These are phyloP conservation scores for Ophiostoma ulmi DNA, from an alignment of 2,329 filamentous ascomycete species.

Conservation along the genomic window DNA sequence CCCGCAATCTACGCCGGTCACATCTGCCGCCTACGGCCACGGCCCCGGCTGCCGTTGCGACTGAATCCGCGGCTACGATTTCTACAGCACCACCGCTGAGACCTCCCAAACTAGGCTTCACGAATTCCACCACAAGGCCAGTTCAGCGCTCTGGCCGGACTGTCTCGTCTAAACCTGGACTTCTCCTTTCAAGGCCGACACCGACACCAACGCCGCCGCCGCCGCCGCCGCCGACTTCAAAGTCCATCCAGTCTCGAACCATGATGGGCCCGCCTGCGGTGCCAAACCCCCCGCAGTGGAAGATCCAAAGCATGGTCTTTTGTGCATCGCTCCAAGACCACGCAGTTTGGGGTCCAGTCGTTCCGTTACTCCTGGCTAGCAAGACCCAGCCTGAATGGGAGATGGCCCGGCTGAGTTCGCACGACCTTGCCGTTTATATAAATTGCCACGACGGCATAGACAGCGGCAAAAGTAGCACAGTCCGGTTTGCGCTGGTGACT, in stretches of 20 bases:
- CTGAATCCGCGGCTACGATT: not conserved
- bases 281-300: not conserved
- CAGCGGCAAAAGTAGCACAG: conserved; percentile 28
- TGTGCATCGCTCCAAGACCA: conserved; percentile 39
- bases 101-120: not conserved
- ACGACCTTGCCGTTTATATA: conserved; percentile 44
- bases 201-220: not conserved
- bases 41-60: not conserved
- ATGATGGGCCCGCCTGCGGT: not conserved
- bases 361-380: conserved; percentile 33
- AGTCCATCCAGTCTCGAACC: not conserved
- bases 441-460: no score
- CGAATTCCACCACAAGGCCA: not conserved
- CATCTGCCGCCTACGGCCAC: not conserved
- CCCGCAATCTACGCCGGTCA: not conserved
- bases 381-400: conserved; percentile 29
- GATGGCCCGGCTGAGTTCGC: conserved; percentile 30
- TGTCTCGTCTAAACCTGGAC: not conserved
- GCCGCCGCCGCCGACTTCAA: not conserved
- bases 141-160: not conserved
- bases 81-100: not conserved
- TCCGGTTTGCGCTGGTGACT: conserved; percentile 40
- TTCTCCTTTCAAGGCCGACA: not conserved
- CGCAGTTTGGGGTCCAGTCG: conserved; percentile 35
- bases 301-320: conserved; percentile 29